Base-by-base conservation (phyloP, 768 basidiomycete species). In the Gloeostereum incarnatum region DNA sequence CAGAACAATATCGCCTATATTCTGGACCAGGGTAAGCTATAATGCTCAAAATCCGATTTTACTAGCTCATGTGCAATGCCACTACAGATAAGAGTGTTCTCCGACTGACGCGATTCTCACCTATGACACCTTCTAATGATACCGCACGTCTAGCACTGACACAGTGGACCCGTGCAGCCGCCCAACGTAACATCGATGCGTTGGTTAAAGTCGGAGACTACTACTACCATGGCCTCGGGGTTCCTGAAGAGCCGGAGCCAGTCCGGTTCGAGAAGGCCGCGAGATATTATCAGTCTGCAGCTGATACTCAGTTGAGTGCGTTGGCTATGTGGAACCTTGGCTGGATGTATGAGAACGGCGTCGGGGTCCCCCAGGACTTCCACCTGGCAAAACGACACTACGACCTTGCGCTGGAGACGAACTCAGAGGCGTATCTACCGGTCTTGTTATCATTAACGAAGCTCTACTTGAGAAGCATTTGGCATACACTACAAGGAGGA, bases 261-360 rank as follows among this genome's bases (percentile, higher is more conserved):
- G 51, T 66, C 14, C 73, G 86, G 13, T 78, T 79, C 55, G 92
- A 94, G 56, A 91, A 91, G 49, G 96, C 96, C 0, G 92, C 87
- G 1, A 77, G 81, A 19, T 97, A 88, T 54, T 99, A 99, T 51
- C 91, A 88, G 53, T 84, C 87, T 21, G 96, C 96, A 3, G 90
- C 88, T 2, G 90, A 92, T 46, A 93, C 89, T 2, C 88, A 93
- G 44, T 49, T 84, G 49, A 96, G 91, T 48, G 91, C 96, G 1
- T 66, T 98, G 45, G 92, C 96, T 1, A 89, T 96, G 81, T 97
- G 91, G 91, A 96, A 97, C 52, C 62, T 98, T 8, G 96, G 94
- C 1, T 97, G 89, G 88, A 98, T 98, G 96, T 98, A 97, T 56
- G 94, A 98, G 62, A 89, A 91, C 49, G 96, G 96, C 0, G 57